phyloP scores from a whole-genome alignment of 2,329 filamentous ascomycete genomes.

The Harringtonia aguacate region DNA sequence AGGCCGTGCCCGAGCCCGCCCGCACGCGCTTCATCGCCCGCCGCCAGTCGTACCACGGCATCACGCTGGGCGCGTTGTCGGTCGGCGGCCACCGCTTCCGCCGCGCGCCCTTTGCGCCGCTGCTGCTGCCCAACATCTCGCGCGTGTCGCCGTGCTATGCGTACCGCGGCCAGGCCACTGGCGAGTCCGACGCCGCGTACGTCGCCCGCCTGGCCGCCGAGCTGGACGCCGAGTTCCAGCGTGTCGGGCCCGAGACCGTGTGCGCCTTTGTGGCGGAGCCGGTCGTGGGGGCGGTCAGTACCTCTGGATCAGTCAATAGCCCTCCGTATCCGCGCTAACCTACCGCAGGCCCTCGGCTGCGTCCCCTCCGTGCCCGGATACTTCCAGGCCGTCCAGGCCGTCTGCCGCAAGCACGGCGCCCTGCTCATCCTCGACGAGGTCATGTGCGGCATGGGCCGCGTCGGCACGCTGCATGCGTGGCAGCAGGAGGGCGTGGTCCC shows the following conservation, averaged over 20 bases:
- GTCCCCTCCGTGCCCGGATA: conserved; percentile 42
- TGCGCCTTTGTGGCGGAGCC: conserved; percentile 66
- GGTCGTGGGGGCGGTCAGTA: conserved; percentile 56
- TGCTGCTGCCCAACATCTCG: conserved; percentile 46
- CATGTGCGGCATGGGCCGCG: conserved; percentile 58
- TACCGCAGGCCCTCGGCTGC: conserved; percentile 37
- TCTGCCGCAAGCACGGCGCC: conserved; percentile 44
- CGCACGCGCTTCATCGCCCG: conserved; percentile 58
- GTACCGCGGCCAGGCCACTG: conserved; percentile 43
- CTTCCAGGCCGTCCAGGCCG: conserved; percentile 35
- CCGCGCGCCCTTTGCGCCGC: conserved; percentile 49
- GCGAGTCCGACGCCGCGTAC: conserved; percentile 48
- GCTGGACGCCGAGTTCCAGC: conserved; percentile 55
- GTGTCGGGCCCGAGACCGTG: conserved; percentile 53
- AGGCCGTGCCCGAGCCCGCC: conserved; percentile 38
- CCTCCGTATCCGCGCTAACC: not conserved
- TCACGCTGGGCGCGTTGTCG: conserved; percentile 56
- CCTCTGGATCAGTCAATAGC: not conserved
- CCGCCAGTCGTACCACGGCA: conserved; percentile 60
- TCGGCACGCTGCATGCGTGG: conserved; percentile 52
- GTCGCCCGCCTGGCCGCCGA: conserved; percentile 50
- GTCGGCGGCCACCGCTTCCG: conserved; percentile 52
- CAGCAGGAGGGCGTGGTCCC: conserved; percentile 47
- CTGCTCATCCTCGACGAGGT: conserved; percentile 50
- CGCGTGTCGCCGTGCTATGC: conserved; percentile 57